phyloP scores from a whole-genome alignment of 202 grass and related monocot genomes.

The Sporobolus alterniflorus region DNA sequence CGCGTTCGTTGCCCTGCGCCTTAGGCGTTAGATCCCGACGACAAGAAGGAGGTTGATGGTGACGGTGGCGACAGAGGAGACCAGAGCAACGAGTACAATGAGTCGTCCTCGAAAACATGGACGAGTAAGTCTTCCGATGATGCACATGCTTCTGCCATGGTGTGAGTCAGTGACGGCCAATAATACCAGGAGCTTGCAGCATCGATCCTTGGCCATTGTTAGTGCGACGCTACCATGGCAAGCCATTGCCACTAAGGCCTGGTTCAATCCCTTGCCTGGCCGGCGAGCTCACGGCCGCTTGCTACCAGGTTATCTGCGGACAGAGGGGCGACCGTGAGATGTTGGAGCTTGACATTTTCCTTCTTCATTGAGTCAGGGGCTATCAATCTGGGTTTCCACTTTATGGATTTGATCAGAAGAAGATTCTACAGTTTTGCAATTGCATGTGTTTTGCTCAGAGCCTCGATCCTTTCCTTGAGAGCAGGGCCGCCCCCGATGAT shows the following conservation, averaged over 20 bases:
- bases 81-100: too few species aligned
- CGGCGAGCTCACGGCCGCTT: slow-evolving; percentile 7
- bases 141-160: slow-evolving; percentile 24
- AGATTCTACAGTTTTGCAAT: not conserved
- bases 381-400: slow-evolving; percentile 15
- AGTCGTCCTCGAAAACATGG: not conserved
- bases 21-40: too few species aligned
- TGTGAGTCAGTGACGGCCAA: not conserved
- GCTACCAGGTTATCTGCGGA: not conserved
- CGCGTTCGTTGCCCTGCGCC: too few species aligned
- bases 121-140: not conserved
- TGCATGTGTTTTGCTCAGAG: not conserved
- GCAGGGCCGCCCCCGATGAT: too few species aligned
- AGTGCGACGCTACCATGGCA: not conserved
- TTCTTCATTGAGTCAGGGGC: not conserved
- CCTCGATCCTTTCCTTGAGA: not conserved
- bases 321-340: not conserved
- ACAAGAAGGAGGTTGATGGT: too few species aligned
- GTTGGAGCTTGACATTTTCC: not conserved
- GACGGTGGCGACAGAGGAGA: too few species aligned
- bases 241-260: not conserved
- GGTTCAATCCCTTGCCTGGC: not conserved
- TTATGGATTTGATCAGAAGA: slow-evolving; percentile 6
- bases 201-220: not conserved
- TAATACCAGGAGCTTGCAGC: not conserved